These are phyloP conservation scores for Agarophyton chilense DNA, from an alignment of 23 red algal species.

Conservation along the genomic window DNA sequence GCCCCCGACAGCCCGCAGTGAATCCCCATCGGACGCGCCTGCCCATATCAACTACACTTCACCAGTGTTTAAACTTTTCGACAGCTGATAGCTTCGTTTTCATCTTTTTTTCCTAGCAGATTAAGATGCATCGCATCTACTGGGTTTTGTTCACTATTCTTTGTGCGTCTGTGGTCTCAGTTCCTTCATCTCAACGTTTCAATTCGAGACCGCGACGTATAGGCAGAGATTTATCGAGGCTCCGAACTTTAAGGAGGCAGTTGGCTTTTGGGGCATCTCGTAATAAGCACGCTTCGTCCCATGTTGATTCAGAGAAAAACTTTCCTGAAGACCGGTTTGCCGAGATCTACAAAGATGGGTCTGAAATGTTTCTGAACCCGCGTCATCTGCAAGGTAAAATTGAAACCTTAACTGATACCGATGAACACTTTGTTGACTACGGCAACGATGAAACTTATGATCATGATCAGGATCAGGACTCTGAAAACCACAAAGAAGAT, in stretches of 20 bases:
- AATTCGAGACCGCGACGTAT: not conserved
- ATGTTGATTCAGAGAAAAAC: not conserved
- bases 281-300: not conserved
- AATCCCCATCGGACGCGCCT: not conserved
- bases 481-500: not conserved
- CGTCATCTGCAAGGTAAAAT: constrained; percentile 3
- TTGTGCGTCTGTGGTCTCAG: constrained; percentile 5
- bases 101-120: not conserved
- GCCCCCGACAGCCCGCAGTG: not conserved
- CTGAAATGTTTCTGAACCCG: not conserved
- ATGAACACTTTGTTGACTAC: constrained; percentile 1
- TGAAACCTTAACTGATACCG: not conserved
- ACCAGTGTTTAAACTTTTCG: not conserved
- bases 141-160: not conserved
- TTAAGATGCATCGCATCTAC: constrained; percentile 4
- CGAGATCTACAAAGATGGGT: not conserved
- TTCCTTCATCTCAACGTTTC: constrained; percentile 1
- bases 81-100: not conserved
- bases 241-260: not conserved
- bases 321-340: not conserved
- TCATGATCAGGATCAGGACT: not conserved
- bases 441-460: not conserved
- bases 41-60: not conserved
- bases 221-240: not conserved
- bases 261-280: not conserved